Evolutionary conservation across 805 yeast species (phyloP), one percentile per base, ranked within the genome.

Genomic region (Yarrowia hollandica): DNA sequence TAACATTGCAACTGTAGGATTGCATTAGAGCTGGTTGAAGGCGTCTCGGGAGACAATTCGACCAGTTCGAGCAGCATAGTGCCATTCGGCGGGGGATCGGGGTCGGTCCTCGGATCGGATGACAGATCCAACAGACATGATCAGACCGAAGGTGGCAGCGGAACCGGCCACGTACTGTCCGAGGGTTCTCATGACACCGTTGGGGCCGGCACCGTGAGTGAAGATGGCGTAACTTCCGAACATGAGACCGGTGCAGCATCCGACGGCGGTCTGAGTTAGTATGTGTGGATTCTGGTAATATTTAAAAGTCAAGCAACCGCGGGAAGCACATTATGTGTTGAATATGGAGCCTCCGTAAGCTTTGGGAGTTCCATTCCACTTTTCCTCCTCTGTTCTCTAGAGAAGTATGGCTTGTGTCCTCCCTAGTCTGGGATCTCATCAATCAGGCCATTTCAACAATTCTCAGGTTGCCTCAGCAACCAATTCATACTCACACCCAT

Each of bases 81-180:
- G 65, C 70, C 70, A 67, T 55, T 67, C 68, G 25, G 64, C 55
- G 28, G 70, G 70, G 26, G 61, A 23, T 19, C 60, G 62, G 16
- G 70, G 69, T 4, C 62, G 33, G 33, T 26, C 66, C 55, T 72
- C 75, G 16, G 73, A 67, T 48, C 75, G 69, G 60, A 72, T 72
- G 21, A 72, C 72, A 10, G 96, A 88, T 34, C 99, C 98, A 65
- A 92, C 87, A 41, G 96, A 87, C 98, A 92, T 91, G 74, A 92
- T 90, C 66, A 92, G 80, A 37, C 72, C 97, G 74, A 94, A 92
- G 10, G 97, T 92, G 50, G 95, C 97, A 2, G 96, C 97, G 5
- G 97, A 89, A 59, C 97, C 97, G 67, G 87, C 85, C 74, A 94
- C 91, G 74, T 91, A 94, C 75, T 92, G 96, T 60, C 99, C 98